These are phyloP conservation scores for Nemania diffusa DNA, from an alignment of 2,329 filamentous ascomycete species.

Conservation along the genomic window DNA sequence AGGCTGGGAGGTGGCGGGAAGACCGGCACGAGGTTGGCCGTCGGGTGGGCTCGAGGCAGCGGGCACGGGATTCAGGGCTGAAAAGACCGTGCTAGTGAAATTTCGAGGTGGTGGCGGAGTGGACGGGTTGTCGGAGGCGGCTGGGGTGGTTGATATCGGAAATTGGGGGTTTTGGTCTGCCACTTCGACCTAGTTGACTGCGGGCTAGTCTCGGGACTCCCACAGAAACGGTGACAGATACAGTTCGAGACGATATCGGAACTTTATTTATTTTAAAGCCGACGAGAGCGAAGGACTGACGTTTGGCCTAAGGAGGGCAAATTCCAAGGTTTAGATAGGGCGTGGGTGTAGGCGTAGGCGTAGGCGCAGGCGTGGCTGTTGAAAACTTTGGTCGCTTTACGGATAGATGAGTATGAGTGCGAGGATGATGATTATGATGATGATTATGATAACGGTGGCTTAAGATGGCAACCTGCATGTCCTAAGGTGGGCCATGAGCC, in stretches of 20 bases:
- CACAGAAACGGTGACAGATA: conserved; percentile 47
- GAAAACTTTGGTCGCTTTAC: conserved; percentile 39
- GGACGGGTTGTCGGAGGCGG: conserved; percentile 74
- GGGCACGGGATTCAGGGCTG: conserved; percentile 51
- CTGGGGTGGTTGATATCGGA: conserved; percentile 63
- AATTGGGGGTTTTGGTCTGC: conserved; percentile 72
- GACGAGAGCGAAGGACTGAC: conserved; percentile 6
- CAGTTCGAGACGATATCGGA: conserved; percentile 11
- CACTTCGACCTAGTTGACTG: conserved; percentile 70
- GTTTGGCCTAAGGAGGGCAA: conserved; percentile 21
- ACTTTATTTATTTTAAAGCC: conserved; percentile 5
- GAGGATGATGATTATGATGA: conserved; percentile 23
- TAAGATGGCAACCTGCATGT: conserved; percentile 45
- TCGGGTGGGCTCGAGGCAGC: conserved; percentile 16
- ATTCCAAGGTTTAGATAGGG: conserved; percentile 28
- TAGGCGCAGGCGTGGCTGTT: too few relatives aligned
- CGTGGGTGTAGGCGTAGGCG: not conserved
- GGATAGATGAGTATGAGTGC: conserved; percentile 22
- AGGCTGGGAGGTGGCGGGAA: conserved; percentile 28
- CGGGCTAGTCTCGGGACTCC: conserved; percentile 55
- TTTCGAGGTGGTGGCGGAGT: conserved; percentile 63
- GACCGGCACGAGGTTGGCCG: conserved; percentile 30
- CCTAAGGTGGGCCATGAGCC: conserved; percentile 33
- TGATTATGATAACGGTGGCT: conserved; percentile 27
- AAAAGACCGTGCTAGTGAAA: conserved; percentile 59